phyloP scores from a whole-genome alignment of 1,284 basidiomycete species.

The Moniliophthora roreri region DNA sequence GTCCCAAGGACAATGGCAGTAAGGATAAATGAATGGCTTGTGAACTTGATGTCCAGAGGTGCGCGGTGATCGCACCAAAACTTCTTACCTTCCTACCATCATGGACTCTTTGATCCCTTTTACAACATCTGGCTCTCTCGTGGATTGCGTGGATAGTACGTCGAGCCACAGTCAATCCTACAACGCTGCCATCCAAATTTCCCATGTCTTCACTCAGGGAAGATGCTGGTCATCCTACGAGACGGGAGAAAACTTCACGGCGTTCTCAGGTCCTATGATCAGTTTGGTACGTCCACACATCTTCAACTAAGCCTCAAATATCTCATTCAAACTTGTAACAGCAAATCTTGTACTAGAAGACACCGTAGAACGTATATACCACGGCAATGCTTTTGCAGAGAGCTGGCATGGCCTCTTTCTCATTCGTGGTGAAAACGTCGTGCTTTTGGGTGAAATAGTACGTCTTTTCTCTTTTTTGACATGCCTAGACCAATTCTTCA shows the following conservation, averaged over 20 bases:
- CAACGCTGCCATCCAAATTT: conserved; percentile 15
- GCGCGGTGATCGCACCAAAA: too few species aligned
- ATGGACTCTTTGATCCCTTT: conserved; percentile 97
- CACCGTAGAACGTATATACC: conserved; percentile 87
- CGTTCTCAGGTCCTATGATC: conserved; percentile 96
- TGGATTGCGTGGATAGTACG: conserved; percentile 99
- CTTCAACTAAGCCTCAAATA: not conserved
- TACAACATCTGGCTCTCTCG: conserved; percentile 93
- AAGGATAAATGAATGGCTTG: too few species aligned
- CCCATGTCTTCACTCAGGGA: conserved; percentile 60
- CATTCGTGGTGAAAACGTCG: conserved; percentile 98
- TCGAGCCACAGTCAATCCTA: conserved; percentile 55
- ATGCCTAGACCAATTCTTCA: conserved; percentile 10
- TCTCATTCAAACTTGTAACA: conserved; percentile 34
- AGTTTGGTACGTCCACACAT: conserved; percentile 88
- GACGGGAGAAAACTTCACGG: conserved; percentile 97
- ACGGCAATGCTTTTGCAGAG: conserved; percentile 79
- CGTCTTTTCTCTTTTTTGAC: conserved; percentile 33
- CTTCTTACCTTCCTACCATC: too few species aligned
- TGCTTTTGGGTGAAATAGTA: conserved; percentile 95
- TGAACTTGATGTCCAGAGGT: too few species aligned
- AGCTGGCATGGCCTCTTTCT: conserved; percentile 87
- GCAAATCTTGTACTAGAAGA: conserved; percentile 94
- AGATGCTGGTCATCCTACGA: conserved; percentile 95
- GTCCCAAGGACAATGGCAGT: too few species aligned